Base-by-base conservation (phyloP, 148 eudicot species). In the Beta vulgaris region DNA sequence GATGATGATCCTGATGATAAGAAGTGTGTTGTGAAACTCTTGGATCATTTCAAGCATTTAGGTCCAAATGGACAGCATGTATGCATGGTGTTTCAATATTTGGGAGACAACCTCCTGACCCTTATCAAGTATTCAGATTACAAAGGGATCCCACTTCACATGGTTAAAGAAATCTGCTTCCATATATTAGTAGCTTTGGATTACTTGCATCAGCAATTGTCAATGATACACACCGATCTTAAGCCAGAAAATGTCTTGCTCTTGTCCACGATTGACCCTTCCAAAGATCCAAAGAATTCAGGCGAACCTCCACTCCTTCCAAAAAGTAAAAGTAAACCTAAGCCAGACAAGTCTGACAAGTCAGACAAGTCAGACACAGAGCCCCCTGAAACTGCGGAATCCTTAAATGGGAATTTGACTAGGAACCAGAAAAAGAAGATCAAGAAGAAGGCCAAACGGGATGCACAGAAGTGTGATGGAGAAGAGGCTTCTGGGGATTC, bases 1-100 rank as follows among this genome's bases (percentile, higher is more conserved):
- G 97, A 92, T 69, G 90, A 85, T 69, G 98, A 95, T 65, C 92
- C 89, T 39, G 91, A 85, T 35, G 93, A 89, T 79, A 92, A 84
- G 75, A 92, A 88, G 78, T 95, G 93, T 81, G 98, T 92, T 67
- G 98, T 95, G 48, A 92, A 92, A 86, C 92, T 95, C 59, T 76
- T 95, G 81, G 98, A 95, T 84, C 92, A 95, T 80, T 92, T 95
- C 69, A 95, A 90, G 84, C 98, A 92, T 89, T 92, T 90, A 23
- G 98, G 98, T 54, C 93, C 93, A 34, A 90, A 95, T 71, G 98
- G 98, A 70, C 93, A 92, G 75, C 98, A 95, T 79, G 96, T 95
- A 35, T 95, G 98, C 77, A 95, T 95, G 97, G 97, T 95, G 42
- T 90, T 95, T 83, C 97, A 95, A 84, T 95, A 90, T 83, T 80